Percentiles rank a stretch among this genome's conserved stretches.
Evolutionary conservation across 2,329 filamentous ascomycete species (phyloP).

Genomic region (Talaromyces amestolkiae): DNA sequence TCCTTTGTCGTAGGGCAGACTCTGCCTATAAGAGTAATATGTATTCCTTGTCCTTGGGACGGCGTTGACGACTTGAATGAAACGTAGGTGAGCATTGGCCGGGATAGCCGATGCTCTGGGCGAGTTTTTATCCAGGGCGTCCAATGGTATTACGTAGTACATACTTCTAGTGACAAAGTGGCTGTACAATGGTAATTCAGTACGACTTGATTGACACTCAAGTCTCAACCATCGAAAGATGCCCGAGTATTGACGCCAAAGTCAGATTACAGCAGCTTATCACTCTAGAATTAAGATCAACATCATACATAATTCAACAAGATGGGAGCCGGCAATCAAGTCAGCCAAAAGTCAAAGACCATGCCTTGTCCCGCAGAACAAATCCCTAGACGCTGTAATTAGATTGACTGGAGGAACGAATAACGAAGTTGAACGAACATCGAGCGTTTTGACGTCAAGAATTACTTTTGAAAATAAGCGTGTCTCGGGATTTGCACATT

Average conservation of each 20-base stretch:
- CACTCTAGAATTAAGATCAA: background rate
- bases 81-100: background rate
- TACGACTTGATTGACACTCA: background rate
- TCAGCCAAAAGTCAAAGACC: background rate
- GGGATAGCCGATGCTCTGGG: background rate
- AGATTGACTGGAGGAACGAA: background rate
- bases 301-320: background rate
- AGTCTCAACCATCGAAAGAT: background rate
- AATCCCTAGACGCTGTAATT: background rate
- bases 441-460: background rate
- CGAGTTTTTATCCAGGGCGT: background rate
- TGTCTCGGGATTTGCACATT: slow-evolving; percentile 8
- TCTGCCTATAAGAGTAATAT: background rate
- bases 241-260: background rate
- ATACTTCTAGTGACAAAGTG: background rate
- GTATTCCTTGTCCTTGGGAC: background rate
- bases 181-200: background rate
- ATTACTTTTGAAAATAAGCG: background rate
- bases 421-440: background rate
- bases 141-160: background rate
- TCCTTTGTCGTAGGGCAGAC: slow-evolving; percentile 7
- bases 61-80: background rate
- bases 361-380: background rate
- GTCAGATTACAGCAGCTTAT: background rate
- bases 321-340: background rate